Base-by-base conservation (phyloP, 768 basidiomycete species). In the Coprinopsis sp. region DNA sequence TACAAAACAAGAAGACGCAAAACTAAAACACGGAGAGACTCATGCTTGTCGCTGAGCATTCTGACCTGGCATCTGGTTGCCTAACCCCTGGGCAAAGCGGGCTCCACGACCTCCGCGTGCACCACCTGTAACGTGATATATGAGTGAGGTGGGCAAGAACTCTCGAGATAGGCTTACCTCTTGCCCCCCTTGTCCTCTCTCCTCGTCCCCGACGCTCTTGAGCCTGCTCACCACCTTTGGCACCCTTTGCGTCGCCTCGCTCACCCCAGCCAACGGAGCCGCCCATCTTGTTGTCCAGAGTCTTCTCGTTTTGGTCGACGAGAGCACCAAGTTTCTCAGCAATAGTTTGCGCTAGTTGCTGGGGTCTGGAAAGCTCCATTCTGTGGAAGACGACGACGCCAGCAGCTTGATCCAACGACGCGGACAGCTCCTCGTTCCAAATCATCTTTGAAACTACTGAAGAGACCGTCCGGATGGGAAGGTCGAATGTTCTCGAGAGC, bases 391-490 rank as follows among this genome's bases (percentile, higher is more conserved):
- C 84, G 46, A 99, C 78, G 33, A 95, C 92, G 29, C 83, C 86
- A 19, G 84, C 84, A 14, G 90, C 84, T 61, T 90, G 91, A 63
- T 98, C 96, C 45, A 98, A 74, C 13, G 93, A 94, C 2, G 95
- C 96, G 1, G 87, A 75, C 10, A 99, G 73, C 60, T 97, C 93
- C 58, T 97, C 96, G 58, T 78, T 91, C 91, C 94, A 97, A 57
- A 98, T 96, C 96, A 99, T 97, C 67, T 93, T 91, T 22, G 91
- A 94, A 31, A 97, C 88, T 54, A 96, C 82, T 11, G 92, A 91
- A 6, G 86, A 91, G 3, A 97, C 91, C 3, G 83, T 71, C 33
- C 86, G 79, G 39, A 84, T 66, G 3, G 94, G 78, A 24, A 98
- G 73, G 7, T 83, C 84, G 71, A 98, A 97, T 1, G 91, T 94